Percentiles rank a stretch among this genome's conserved stretches.
These are phyloP conservation scores for Xanthoceras sorbifolium DNA, from an alignment of 345 rosid genomes.

Conservation along the genomic window DNA sequence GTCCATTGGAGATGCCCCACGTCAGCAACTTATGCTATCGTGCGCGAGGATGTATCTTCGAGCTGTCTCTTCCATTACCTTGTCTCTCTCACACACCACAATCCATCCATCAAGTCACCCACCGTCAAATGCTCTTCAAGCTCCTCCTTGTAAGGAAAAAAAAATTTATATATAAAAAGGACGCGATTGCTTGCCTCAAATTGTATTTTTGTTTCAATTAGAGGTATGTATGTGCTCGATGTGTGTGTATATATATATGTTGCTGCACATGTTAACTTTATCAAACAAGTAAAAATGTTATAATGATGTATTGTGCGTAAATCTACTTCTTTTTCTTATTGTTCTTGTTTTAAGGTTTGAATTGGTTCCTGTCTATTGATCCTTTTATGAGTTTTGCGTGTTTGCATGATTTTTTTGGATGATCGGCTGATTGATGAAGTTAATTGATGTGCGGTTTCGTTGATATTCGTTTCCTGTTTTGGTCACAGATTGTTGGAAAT, in stretches of 20 bases:
- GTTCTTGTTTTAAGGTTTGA: constrained; percentile 22
- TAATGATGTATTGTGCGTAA: background rate
- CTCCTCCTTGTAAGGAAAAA: background rate
- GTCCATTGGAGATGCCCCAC: background rate
- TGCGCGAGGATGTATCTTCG: constrained; percentile 5
- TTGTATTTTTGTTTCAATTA: background rate
- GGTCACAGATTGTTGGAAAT: background rate
- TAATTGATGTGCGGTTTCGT: background rate
- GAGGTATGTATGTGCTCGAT: background rate
- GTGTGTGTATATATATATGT: too few species aligned
- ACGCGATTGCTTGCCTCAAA: background rate
- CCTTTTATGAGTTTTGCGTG: constrained; percentile 18
- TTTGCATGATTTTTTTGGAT: constrained; percentile 17
- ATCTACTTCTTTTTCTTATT: constrained; percentile 9
- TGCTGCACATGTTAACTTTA: background rate
- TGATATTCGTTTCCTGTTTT: constrained; percentile 7
- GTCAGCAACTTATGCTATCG: constrained; percentile 14
- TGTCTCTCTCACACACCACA: constrained; percentile 16
- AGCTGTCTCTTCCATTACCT: background rate
- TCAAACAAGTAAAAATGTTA: constrained; percentile 4
- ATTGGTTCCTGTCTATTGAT: constrained; percentile 17
- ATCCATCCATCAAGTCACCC: constrained; percentile 27
- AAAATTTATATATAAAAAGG: background rate
- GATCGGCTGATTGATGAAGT: constrained; percentile 17
- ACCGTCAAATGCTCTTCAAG: constrained; percentile 26